phyloP scores from a whole-genome alignment of 306 rosid genomes.

The Oemleria cerasiformis region DNA sequence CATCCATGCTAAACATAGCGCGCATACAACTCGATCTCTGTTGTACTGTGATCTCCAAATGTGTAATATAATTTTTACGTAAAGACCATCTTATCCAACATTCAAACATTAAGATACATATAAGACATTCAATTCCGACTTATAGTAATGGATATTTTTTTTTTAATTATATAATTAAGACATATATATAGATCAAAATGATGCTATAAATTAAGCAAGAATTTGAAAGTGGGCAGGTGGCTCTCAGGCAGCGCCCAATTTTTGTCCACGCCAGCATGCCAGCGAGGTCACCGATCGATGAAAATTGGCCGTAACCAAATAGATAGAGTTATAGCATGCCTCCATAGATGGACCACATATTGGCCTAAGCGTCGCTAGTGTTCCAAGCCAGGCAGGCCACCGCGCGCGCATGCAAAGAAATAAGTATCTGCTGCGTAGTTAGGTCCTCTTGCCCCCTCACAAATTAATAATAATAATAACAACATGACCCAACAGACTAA shows the following conservation, averaged over 20 bases:
- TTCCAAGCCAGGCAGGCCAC: slow-evolving; percentile 13
- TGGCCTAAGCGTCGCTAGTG: not conserved
- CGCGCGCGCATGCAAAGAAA: not conserved
- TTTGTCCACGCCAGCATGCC: slow-evolving; percentile 9
- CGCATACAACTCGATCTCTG: too few relatives aligned
- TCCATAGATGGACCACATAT: slow-evolving; percentile 31
- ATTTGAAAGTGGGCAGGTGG: not conserved
- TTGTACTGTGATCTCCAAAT: too few relatives aligned
- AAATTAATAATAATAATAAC: not conserved
- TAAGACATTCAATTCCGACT: too few relatives aligned
- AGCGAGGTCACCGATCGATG: not conserved
- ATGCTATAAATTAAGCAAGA: not conserved
- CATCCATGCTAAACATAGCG: too few relatives aligned
- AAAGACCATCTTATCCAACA: too few relatives aligned
- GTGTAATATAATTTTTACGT: too few relatives aligned
- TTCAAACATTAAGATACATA: too few relatives aligned
- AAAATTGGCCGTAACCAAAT: slow-evolving; percentile 12
- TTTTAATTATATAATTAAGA: too few relatives aligned
- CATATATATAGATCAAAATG: too few relatives aligned
- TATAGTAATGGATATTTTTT: too few relatives aligned
- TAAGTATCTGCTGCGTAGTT: slow-evolving; percentile 10
- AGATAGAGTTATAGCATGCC: not conserved
- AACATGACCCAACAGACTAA: slow-evolving; percentile 20
- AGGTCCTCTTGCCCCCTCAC: slow-evolving; percentile 16
- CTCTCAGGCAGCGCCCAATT: not conserved